Evolutionary conservation across 2,329 filamentous ascomycete species (phyloP).

Genomic region (Paecilomyces formosus): DNA sequence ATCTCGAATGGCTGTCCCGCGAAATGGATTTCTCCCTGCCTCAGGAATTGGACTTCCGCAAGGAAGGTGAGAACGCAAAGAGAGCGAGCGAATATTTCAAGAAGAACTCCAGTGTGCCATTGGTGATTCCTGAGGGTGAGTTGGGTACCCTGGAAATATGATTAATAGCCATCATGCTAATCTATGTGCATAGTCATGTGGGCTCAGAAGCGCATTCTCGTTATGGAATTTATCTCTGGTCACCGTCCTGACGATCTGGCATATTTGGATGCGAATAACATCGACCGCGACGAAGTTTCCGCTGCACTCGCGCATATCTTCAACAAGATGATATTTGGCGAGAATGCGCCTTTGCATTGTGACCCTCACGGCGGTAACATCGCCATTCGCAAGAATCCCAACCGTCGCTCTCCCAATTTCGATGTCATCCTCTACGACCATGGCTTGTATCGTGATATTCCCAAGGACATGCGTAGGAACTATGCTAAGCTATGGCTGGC

Average conservation of each 20-base stretch:
- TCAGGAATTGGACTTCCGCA: constrained; percentile 81
- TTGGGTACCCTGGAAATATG: neutral
- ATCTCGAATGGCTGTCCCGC: constrained; percentile 87
- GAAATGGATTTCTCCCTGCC: constrained; percentile 91
- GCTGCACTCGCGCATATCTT: constrained; percentile 86
- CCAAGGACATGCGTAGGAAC: constrained; percentile 64
- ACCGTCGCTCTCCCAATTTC: constrained; percentile 64
- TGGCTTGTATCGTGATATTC: constrained; percentile 90
- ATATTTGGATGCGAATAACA: constrained; percentile 76
- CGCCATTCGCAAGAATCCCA: constrained; percentile 71
- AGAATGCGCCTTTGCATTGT: constrained; percentile 82
- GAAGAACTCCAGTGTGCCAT: constrained; percentile 62
- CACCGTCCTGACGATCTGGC: constrained; percentile 80
- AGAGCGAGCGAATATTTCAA: constrained; percentile 76
- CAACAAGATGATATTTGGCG: constrained; percentile 99
- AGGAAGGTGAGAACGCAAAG: constrained; percentile 77
- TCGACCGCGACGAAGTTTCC: constrained; percentile 92
- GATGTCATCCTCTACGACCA: constrained; percentile 96
- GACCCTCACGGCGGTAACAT: constrained; percentile 97
- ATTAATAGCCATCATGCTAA: neutral
- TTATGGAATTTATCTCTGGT: constrained; percentile 91
- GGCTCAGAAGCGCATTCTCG: constrained; percentile 80
- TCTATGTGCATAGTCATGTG: constrained; percentile 57
- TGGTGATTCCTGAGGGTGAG: constrained; percentile 68
- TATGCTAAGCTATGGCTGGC: constrained; percentile 98